Base-by-base conservation (phyloP, 2,329 filamentous ascomycete genomes). In the Monosporascus sp. region DNA sequence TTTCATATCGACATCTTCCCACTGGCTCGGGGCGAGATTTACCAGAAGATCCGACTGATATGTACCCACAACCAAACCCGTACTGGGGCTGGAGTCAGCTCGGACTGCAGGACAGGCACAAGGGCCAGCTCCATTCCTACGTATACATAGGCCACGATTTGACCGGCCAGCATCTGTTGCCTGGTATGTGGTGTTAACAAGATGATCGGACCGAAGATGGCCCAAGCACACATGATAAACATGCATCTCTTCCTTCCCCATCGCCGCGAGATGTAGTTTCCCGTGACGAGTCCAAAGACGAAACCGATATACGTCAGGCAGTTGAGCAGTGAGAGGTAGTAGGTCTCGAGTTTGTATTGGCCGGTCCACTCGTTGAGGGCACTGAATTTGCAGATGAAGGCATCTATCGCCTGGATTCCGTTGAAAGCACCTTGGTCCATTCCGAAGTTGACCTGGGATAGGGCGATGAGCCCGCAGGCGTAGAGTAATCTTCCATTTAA, bases 41-140 rank as follows among this genome's bases (percentile, higher is more conserved):
- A 70, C 39, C 1, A 57, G 53, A 2, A 71, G 54, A 24, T 64
- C 64, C 5, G 70, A 53, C 44, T 72, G 69, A 52, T 72, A 73
- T 0, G 68, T 63, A 7, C 65, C 66, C 3, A 72, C 69, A 20
- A 65, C 62, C 18, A 71, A 60, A 0, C 70, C 70, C 70, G 66
- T 2, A 63, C 59, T 9, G 57, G 48, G 5, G 57, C 55, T 0
- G 68, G 69, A 1, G 64, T 61, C 27, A 70, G 60, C 56, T 72
- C 70, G 0, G 68, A 68, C 50, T 71, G 68, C 11, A 65, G 68
- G 0, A 66, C 62, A 0, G 72, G 72, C 0, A 72, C 67, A 3
- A 69, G 59, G 0, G 72, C 65, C 9, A 74, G 62, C 54, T 74
- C 71, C 65, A 72, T 73, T 15, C 71, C 72, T 35, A 73, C 62